Base-by-base conservation (phyloP, 805 yeast species). In the Yueomyces sinensis region DNA sequence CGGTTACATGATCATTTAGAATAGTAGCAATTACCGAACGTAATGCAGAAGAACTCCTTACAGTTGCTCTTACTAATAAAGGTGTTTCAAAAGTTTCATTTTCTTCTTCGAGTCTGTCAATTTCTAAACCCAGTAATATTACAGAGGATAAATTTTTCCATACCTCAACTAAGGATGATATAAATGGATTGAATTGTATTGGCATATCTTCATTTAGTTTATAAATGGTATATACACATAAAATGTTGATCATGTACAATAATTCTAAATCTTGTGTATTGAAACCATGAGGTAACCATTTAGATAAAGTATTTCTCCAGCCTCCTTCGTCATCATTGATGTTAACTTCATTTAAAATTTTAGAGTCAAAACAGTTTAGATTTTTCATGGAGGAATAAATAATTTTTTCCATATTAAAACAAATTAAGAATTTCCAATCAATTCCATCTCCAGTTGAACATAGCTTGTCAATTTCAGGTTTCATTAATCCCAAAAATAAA, bases 101-200 rank as follows among this genome's bases (percentile, higher is more conserved):
- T 4, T 50, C 49, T 30, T 59, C 63, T 46, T 69, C 77, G 36
- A 65, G 64, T 40, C 77, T 52, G 45, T 73, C 79, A 24, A 72
- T 64, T 44, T 76, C 81, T 5, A 80, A 54, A 0, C 83, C 82
- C 6, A 74, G 53, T 9, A 71, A 52, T 1, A 80, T 64, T 3
- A 75, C 63, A 38, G 66, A 66, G 2, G 86, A 76, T 44, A 74
- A 72, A 29, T 70, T 65, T 44, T 76, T 75, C 89, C 91, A 81
- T 5, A 72, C 47, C 32, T 71, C 70, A 9, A 77, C 56, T 39
- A 75, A 68, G 32, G 65, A 62, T 16, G 69, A 68, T 32, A 74
- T 47, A 45, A 76, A 81, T 16, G 91, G 91, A 45, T 77, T 77
- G 33, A 71, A 41, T 16, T 51, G 56, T 18, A 51, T 40, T 1